A percentile compares a stretch with the other conserved stretches of the same genome.
These are phyloP conservation scores for Otatea glauca DNA, from an alignment of 176 grass and related monocot species.

Conservation along the genomic window DNA sequence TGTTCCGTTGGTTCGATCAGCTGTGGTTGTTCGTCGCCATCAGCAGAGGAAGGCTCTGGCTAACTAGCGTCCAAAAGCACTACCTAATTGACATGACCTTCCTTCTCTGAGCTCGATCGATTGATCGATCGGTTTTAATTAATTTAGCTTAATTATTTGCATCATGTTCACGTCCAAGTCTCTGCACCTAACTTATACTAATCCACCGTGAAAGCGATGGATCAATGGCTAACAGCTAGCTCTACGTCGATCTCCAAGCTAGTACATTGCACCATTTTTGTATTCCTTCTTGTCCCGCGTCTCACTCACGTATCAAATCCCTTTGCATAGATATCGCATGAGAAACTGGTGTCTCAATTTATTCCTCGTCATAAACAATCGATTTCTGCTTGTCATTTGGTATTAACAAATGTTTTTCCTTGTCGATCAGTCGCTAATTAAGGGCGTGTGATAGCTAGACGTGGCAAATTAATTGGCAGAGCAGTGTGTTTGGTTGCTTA, in stretches of 20 bases:
- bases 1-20: slow-evolving; percentile 1
- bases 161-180: not conserved
- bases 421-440: not conserved
- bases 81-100: slow-evolving; percentile 32
- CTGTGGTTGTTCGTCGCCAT: slow-evolving; percentile 14
- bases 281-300: not conserved
- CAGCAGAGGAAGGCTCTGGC: slow-evolving; percentile 37
- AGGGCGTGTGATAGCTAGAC: not conserved
- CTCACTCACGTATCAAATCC: no score
- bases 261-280: not conserved
- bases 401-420: not conserved
- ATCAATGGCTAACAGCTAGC: slow-evolving; percentile 17
- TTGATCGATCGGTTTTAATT: not conserved
- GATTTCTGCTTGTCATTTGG: not conserved
- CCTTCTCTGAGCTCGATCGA: slow-evolving; percentile 3
- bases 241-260: not conserved
- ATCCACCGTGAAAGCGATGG: slow-evolving; percentile 24
- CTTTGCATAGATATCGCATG: not conserved
- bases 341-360: not conserved
- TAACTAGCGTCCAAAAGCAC: slow-evolving; percentile 28
- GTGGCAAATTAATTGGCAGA: not conserved
- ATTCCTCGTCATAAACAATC: not conserved
- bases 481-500: no score
- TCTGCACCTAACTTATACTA: slow-evolving; percentile 17
- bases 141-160: not conserved